Base-by-base conservation (phyloP, 805 yeast genomes). In the Starmera caribaea region DNA sequence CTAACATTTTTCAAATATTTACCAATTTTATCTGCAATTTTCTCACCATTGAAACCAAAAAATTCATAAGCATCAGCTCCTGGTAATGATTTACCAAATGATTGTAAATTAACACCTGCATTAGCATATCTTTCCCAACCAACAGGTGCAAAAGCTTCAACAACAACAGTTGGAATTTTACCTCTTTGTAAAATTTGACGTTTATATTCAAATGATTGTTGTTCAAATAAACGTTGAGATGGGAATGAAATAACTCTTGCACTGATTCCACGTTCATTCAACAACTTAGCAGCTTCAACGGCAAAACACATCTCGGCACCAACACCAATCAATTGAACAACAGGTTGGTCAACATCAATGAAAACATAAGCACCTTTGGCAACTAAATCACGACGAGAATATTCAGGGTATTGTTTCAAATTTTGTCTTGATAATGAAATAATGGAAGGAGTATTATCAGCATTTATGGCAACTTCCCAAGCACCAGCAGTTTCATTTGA, bases 401-500 rank as follows among this genome's bases (percentile, higher is more conserved):
- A 28, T n/a, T 45, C 48, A 9, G 55, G 53, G 35, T 36, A 57
- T 42, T 57, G 63, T 2, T 41, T 41, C n/a, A 58, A 41, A 16
- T 47, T 50, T 27, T 58, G 62, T 43, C 62, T 49, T 8, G 62
- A 58, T 16, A 54, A 39, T 1, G 62, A 57, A 35, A 58, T 41
- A 10, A 58, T 44, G 3, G 55, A 35, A 30, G 46, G 43, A 16
- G 45, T 45, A 15, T 41, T 36, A 13, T 53, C 37, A n/a, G 53
- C 39, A 27, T 48, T 45, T 17, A 58, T 49, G 11, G 61, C 61
- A 30, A 42, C 37, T 27, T 55, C 54, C 56, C 57, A 72, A 15
- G 74, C 73, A 39, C 74, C 77, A 27, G 74, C 67, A 40, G 63
- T 56, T 63, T 72, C 77, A 45, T 66, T 65, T 40, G 73, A 70